Percentiles rank a stretch among this genome's conserved stretches.
Evolutionary conservation across 805 yeast species (phyloP).

Genomic region (Wickerhamomyces strasburgensis): DNA sequence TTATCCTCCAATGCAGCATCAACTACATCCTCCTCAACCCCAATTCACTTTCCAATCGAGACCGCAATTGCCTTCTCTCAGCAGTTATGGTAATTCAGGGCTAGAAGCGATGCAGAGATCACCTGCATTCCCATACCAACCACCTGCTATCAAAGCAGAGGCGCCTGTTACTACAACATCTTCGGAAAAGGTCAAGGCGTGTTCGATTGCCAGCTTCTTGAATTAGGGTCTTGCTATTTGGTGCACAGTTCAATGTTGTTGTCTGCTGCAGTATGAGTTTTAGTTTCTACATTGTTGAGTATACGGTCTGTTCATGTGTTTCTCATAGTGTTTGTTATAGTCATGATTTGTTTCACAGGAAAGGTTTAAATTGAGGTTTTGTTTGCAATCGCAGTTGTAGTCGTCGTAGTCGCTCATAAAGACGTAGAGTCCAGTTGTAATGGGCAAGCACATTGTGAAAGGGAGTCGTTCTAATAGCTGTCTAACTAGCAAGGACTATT

Average conservation of each 20-base stretch:
- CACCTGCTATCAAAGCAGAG: background rate
- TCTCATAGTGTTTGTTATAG: too few relatives aligned
- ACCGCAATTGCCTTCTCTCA: background rate
- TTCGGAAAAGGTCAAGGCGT: slow-evolving; percentile 9
- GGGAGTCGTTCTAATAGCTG: too few relatives aligned
- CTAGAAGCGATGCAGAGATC: background rate
- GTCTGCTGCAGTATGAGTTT: too few relatives aligned
- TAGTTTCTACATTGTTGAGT: too few relatives aligned
- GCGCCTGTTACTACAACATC: slow-evolving; percentile 1
- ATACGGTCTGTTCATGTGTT: too few relatives aligned
- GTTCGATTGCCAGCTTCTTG: slow-evolving; percentile 21
- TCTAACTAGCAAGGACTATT: too few relatives aligned
- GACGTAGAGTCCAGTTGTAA: too few relatives aligned
- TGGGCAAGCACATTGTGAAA: too few relatives aligned
- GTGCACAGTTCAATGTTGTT: background rate
- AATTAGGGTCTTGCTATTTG: slow-evolving; percentile 8
- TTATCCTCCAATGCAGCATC: slow-evolving; percentile 1
- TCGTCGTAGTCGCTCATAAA: too few relatives aligned
- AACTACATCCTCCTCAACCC: background rate
- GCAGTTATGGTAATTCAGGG: background rate
- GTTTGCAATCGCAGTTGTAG: too few relatives aligned
- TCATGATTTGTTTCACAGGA: too few relatives aligned
- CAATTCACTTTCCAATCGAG: background rate
- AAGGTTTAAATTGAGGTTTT: too few relatives aligned
- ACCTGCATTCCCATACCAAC: background rate